A percentile compares a stretch with the other conserved stretches of the same genome.
These are phyloP conservation scores for Moesziomyces antarcticus DNA, from an alignment of 1,284 basidiomycete genomes.

Conservation along the genomic window DNA sequence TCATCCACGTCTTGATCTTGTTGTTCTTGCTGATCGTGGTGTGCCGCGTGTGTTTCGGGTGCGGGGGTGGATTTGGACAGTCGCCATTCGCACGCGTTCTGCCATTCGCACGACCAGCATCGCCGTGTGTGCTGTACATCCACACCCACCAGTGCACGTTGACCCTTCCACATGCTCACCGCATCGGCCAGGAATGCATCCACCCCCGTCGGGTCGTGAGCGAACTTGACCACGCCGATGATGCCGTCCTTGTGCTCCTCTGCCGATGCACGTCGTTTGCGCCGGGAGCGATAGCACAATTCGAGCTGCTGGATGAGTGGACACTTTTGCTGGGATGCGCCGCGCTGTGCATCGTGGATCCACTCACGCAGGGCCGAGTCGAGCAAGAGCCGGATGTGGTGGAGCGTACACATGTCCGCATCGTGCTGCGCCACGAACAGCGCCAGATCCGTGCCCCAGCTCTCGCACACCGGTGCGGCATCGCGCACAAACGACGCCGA, in stretches of 20 bases:
- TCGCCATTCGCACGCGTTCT: constrained; percentile 63
- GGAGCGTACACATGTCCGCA: constrained; percentile 34
- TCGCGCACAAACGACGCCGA: constrained; percentile 40
- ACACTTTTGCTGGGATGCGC: neutral
- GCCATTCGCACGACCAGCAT: constrained; percentile 60
- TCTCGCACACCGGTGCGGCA: constrained; percentile 31
- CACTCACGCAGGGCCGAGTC: constrained; percentile 23
- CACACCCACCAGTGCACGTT: constrained; percentile 46
- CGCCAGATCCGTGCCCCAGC: constrained; percentile 27
- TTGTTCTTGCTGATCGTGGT: neutral
- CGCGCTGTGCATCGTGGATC: constrained; percentile 12
- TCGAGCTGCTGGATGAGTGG: neutral
- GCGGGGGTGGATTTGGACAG: neutral
- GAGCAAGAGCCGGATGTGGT: constrained; percentile 29
- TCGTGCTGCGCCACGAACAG: constrained; percentile 7
- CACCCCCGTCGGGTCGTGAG: constrained; percentile 24
- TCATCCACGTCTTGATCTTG: constrained; percentile 14
- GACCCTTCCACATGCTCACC: constrained; percentile 52
- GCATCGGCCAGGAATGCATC: constrained; percentile 36
- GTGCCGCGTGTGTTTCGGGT: neutral
- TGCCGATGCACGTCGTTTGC: neutral
- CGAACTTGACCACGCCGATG: constrained; percentile 47
- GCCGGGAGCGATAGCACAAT: constrained; percentile 32
- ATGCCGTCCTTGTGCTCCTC: neutral
- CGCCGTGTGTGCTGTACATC: constrained; percentile 31